Conservation (phyloP, 1,139 yeast species). For the Fermentozyma sake region DNA sequence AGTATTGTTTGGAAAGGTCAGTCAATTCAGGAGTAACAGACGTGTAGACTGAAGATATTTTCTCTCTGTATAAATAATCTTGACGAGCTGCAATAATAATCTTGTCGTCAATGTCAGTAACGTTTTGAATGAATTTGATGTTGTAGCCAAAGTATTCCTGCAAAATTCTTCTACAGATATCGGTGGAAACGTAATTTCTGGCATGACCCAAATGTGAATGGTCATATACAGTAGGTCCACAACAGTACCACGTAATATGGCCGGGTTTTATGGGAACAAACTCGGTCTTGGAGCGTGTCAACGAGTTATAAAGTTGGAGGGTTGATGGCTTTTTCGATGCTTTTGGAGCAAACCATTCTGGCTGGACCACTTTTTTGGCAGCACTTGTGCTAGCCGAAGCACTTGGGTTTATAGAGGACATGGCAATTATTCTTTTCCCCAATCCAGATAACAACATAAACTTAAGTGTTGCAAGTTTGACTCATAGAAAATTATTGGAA, state of each 20-base stretch:
- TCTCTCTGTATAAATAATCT: constrained; percentile 63
- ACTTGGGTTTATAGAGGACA: no score
- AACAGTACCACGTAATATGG: constrained; percentile 88
- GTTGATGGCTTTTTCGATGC: constrained; percentile 3
- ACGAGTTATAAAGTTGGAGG: constrained; percentile 60
- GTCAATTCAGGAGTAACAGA: constrained; percentile 35
- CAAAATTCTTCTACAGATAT: constrained; percentile 82
- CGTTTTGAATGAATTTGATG: constrained; percentile 85
- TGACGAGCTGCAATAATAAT: constrained; percentile 94
- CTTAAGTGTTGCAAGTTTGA: no score
- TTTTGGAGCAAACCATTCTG: constrained; percentile 27
- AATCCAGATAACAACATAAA: no score
- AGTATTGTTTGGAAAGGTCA: constrained; percentile 37
- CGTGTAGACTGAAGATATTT: constrained; percentile 28
- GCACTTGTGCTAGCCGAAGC: no score
- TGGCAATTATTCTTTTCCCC: no score
- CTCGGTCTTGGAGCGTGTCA: constrained; percentile 75
- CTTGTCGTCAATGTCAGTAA: constrained; percentile 96
- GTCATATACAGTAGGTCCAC: constrained; percentile 99
- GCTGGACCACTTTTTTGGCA: no score
- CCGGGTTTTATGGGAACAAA: constrained; percentile 62
- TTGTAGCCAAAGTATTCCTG: constrained; percentile 90
- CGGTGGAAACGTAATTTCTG: constrained; percentile 90
- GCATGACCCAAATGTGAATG: constrained; percentile 99
- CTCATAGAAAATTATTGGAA: no score